phyloP scores from a whole-genome alignment of 805 yeast species.

The Candida nitratophila region DNA sequence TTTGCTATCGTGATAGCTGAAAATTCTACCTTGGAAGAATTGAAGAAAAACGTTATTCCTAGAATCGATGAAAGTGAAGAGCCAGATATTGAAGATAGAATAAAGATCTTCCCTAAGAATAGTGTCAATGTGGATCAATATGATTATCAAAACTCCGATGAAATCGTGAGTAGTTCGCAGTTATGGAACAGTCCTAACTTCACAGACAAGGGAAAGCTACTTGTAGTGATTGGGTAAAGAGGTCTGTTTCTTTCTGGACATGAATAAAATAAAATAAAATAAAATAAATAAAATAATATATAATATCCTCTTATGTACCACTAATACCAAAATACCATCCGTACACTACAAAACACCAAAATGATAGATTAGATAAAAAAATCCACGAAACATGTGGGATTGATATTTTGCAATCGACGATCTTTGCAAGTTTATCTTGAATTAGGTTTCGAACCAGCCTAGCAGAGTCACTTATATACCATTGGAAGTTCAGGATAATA shows the following conservation, averaged over 20 bases:
- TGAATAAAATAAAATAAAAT: too few relatives aligned
- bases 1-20: slow-evolving; percentile 49
- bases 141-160: slow-evolving; percentile 12
- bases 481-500: too few relatives aligned
- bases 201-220: slow-evolving; percentile 26
- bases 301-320: too few relatives aligned
- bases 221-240: slow-evolving; percentile 16
- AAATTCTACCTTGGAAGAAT: slow-evolving; percentile 14
- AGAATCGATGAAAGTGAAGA: slow-evolving; percentile 24
- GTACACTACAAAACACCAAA: too few relatives aligned
- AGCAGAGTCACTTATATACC: too few relatives aligned
- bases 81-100: slow-evolving; percentile 11
- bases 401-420: too few relatives aligned
- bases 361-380: too few relatives aligned
- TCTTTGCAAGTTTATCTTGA: too few relatives aligned
- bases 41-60: slow-evolving; percentile 21
- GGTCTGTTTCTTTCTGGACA: not conserved
- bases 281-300: too few relatives aligned
- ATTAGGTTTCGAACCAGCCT: too few relatives aligned
- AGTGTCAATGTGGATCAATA: slow-evolving; percentile 15
- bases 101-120: slow-evolving; percentile 24
- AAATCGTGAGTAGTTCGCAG: slow-evolving; percentile 13
- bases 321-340: too few relatives aligned
- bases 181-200: slow-evolving; percentile 21
- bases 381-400: too few relatives aligned